Percentiles rank a stretch among this genome's conserved stretches.
Evolutionary conservation across 192 early-diverging fungal species (phyloP).

Genomic region (Chytriomyces sp.): DNA sequence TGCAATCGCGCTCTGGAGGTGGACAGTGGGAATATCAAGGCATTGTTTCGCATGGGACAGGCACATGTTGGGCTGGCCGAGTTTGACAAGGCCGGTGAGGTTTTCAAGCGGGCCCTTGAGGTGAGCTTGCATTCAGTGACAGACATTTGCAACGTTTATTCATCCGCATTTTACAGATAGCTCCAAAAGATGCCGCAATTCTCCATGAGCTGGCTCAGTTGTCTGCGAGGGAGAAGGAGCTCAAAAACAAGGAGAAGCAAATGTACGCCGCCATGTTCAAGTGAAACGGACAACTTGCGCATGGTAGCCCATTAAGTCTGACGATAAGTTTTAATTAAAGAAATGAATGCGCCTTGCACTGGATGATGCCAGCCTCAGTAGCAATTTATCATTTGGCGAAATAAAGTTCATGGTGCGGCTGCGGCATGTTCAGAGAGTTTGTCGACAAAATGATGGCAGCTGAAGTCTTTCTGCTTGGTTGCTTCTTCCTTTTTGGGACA

Average conservation of each 20-base stretch:
- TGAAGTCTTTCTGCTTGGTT: no score
- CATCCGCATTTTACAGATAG: background rate
- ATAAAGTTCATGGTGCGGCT: no score
- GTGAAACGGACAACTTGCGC: background rate
- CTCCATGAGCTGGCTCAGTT: conserved; percentile 7
- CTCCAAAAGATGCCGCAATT: conserved; percentile 14
- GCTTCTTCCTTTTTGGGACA: background rate
- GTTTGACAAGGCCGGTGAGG: conserved; percentile 19
- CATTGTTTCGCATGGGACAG: conserved; percentile 24
- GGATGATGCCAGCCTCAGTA: background rate
- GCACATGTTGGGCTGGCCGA: conserved; percentile 12
- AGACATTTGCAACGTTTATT: background rate
- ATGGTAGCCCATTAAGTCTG: no score
- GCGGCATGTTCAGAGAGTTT: no score
- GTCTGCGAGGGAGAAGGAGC: background rate
- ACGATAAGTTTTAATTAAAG: no score
- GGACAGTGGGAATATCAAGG: conserved; percentile 29
- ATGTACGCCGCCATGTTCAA: conserved; percentile 20
- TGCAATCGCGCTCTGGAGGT: conserved; percentile 30
- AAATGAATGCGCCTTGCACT: background rate
- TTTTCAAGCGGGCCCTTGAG: conserved; percentile 12
- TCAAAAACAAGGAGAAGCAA: conserved; percentile 19
- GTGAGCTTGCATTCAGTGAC: background rate
- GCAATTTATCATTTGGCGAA: no score
- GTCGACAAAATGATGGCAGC: no score